phyloP scores from a whole-genome alignment of 1,284 basidiomycete species.

The Apiotrichum gamsii region DNA sequence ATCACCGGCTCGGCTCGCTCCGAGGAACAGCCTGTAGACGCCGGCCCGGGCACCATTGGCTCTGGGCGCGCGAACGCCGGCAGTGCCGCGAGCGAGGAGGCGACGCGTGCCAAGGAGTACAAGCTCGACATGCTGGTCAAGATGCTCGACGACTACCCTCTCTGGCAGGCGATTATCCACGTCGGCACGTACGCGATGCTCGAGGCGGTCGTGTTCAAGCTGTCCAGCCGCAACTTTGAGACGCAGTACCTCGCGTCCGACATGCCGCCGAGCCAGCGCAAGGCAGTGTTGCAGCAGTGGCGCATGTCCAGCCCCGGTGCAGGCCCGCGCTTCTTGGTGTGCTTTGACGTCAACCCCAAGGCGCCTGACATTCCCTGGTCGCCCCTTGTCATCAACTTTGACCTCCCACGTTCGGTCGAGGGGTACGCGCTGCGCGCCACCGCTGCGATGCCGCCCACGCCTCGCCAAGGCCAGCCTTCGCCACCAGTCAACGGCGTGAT shows the following conservation, averaged over 20 bases:
- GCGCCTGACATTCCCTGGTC: constrained; percentile 80
- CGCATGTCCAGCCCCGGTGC: constrained; percentile 29
- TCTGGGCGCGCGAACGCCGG: constrained; percentile 57
- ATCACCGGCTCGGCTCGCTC: constrained; percentile 73
- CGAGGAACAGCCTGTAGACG: constrained; percentile 54
- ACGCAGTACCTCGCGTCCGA: constrained; percentile 67
- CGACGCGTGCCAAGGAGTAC: constrained; percentile 86
- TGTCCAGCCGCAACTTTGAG: constrained; percentile 77
- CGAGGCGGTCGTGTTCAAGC: constrained; percentile 80
- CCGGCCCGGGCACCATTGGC: constrained; percentile 80
- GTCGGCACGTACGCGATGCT: constrained; percentile 78
- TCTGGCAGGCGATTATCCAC: constrained; percentile 74
- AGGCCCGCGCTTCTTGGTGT: constrained; percentile 62
- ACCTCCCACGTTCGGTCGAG: constrained; percentile 89
- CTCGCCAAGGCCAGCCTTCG: constrained; percentile 55
- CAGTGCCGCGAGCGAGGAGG: constrained; percentile 63
- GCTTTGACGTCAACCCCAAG: constrained; percentile 87
- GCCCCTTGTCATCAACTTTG: constrained; percentile 87
- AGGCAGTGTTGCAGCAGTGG: constrained; percentile 56
- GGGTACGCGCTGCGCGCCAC: constrained; percentile 73
- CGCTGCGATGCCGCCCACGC: constrained; percentile 36
- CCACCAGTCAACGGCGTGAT: constrained; percentile 56
- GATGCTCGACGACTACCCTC: constrained; percentile 71
- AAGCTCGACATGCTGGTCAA: constrained; percentile 93
- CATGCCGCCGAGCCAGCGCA: constrained; percentile 61